Evolutionary conservation across 2,329 filamentous ascomycete genomes (phyloP).

Genomic region (Alternaria angustiovoidea): DNA sequence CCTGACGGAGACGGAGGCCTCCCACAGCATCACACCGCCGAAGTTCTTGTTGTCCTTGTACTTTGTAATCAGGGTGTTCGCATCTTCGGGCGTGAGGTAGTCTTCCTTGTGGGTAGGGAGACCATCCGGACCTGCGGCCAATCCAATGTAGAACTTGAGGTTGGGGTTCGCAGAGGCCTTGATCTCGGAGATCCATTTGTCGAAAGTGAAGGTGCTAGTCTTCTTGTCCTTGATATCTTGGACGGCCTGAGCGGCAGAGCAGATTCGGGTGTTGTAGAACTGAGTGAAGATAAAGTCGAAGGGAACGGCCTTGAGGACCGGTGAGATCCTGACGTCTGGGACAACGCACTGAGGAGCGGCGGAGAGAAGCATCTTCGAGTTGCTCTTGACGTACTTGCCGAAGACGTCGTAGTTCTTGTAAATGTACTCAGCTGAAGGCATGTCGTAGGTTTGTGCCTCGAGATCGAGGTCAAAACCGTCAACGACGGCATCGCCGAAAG

Average conservation of each 20-base stretch:
- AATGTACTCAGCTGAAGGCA: constrained; percentile 30
- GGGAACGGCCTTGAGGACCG: constrained; percentile 54
- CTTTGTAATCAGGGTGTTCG: constrained; percentile 54
- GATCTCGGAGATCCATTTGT: constrained; percentile 54
- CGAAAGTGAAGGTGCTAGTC: constrained; percentile 56
- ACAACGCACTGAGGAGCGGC: constrained; percentile 62
- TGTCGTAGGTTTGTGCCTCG: constrained; percentile 35
- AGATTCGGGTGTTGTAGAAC: constrained; percentile 63
- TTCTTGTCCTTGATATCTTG: constrained; percentile 28
- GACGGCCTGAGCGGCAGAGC: constrained; percentile 58
- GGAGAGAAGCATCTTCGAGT: constrained; percentile 58
- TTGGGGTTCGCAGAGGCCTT: constrained; percentile 46
- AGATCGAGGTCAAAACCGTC: constrained; percentile 65
- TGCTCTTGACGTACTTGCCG: constrained; percentile 57
- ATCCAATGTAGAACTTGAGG: constrained; percentile 64
- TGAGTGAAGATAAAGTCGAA: constrained; percentile 66
- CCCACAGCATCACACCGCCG: constrained; percentile 69
- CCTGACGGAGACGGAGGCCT: constrained; percentile 59
- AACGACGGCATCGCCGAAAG: constrained; percentile 56
- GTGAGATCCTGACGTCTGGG: constrained; percentile 57
- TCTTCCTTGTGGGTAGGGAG: constrained; percentile 37
- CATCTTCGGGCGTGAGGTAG: constrained; percentile 60
- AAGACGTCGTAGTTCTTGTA: constrained; percentile 58
- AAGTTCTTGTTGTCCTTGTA: constrained; percentile 52
- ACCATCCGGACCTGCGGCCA: constrained; percentile 47